These are phyloP conservation scores for Spergularia azorica DNA, from an alignment of 179 eudicot genomes.

Conservation along the genomic window DNA sequence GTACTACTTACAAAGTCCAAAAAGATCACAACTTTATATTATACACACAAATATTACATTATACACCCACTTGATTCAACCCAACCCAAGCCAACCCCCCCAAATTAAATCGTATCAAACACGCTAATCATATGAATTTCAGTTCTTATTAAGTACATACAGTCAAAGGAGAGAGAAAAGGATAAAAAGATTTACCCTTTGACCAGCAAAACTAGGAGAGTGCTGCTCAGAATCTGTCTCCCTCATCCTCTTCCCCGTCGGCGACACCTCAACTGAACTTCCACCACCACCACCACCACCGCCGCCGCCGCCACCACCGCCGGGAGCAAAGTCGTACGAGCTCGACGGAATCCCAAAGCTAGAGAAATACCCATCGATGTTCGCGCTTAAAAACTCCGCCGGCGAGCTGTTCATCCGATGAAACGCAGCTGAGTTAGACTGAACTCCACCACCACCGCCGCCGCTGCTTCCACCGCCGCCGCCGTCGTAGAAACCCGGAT, in stretches of 20 bases:
- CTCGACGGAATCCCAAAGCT: slow-evolving; percentile 45
- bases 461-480: too few species aligned
- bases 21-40: slow-evolving; percentile 15
- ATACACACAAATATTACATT: not conserved
- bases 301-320: slow-evolving; percentile 13
- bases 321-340: slow-evolving; percentile 38
- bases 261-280: slow-evolving; percentile 26
- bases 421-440: slow-evolving; percentile 26
- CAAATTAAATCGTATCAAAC: not conserved
- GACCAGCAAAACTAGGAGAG: slow-evolving; percentile 33
- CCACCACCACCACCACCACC: slow-evolving; percentile 20
- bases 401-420: slow-evolving; percentile 83
- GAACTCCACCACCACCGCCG: slow-evolving; percentile 12
- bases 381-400: slow-evolving; percentile 53
- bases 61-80: slow-evolving; percentile 30
- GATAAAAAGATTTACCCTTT: slow-evolving; percentile 32
- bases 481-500: slow-evolving; percentile 41
- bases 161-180: slow-evolving; percentile 7
- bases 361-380: slow-evolving; percentile 52
- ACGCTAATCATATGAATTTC: not conserved
- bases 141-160: not conserved
- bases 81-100: slow-evolving; percentile 39
- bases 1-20: not conserved
- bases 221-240: slow-evolving; percentile 46
- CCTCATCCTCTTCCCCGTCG: slow-evolving; percentile 50